phyloP scores from a whole-genome alignment of 2,329 filamentous ascomycete species.

The Penicillium frequentans region DNA sequence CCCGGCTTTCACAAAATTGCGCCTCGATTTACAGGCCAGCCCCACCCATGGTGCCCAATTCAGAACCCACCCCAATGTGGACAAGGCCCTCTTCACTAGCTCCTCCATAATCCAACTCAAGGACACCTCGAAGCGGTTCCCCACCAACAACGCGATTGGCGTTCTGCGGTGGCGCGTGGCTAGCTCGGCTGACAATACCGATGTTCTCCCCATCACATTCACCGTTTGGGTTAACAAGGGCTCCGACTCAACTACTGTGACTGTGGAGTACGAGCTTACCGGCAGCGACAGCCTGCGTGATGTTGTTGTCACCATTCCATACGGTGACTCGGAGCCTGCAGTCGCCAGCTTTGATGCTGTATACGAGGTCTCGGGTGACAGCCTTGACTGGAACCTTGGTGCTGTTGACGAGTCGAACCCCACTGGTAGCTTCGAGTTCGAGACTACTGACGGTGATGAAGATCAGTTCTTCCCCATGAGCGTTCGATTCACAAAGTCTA shows the following conservation, averaged over 20 bases:
- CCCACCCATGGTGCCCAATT: slow-evolving; percentile 85
- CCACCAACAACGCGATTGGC: slow-evolving; percentile 88
- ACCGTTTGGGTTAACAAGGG: slow-evolving; percentile 97
- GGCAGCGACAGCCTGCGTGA: slow-evolving; percentile 77
- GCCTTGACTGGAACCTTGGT: slow-evolving; percentile 90
- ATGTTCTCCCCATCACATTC: slow-evolving; percentile 87
- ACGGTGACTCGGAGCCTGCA: slow-evolving; percentile 76
- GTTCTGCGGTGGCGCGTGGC: slow-evolving; percentile 87
- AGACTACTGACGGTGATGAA: slow-evolving; percentile 83
- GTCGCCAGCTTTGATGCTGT: slow-evolving; percentile 92
- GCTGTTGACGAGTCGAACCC: slow-evolving; percentile 78
- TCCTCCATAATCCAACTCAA: slow-evolving; percentile 85
- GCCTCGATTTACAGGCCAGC: slow-evolving; percentile 74
- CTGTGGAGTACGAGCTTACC: slow-evolving; percentile 91
- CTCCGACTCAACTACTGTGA: slow-evolving; percentile 79
- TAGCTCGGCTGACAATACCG: slow-evolving; percentile 75
- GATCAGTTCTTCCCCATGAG: slow-evolving; percentile 98
- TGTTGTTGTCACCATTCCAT: slow-evolving; percentile 85
- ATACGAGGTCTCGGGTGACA: slow-evolving; percentile 91
- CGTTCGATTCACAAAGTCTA: slow-evolving; percentile 80
- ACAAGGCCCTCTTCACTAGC: slow-evolving; percentile 81
- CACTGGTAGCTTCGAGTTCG: slow-evolving; percentile 91
- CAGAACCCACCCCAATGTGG: slow-evolving; percentile 94
- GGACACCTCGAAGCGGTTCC: slow-evolving; percentile 85
- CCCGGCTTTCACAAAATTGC: slow-evolving; percentile 84